These are phyloP conservation scores for Sordaria brevicollis DNA, from an alignment of 495 filamentous ascomycete species.

Conservation along the genomic window DNA sequence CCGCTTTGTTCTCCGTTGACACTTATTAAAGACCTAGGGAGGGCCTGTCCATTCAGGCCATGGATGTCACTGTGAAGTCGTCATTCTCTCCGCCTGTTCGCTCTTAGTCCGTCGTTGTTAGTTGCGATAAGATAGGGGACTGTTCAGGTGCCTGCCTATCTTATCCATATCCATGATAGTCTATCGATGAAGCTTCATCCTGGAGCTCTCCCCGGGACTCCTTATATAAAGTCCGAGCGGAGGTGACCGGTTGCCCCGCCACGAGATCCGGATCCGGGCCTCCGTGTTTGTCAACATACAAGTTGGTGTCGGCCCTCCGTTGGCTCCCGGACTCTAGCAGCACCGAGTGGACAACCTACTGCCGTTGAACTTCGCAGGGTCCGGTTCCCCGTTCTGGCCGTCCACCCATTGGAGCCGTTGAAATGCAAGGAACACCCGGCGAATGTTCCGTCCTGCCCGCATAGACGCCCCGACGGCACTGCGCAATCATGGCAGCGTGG, in stretches of 20 bases:
- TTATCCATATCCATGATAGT: not conserved
- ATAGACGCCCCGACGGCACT: not conserved
- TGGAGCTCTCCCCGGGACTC: not conserved
- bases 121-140: not conserved
- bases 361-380: not conserved
- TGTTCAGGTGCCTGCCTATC: not conserved
- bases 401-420: not conserved
- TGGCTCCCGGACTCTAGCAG: not conserved
- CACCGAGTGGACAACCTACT: not conserved
- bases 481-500: not conserved
- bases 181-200: not conserved
- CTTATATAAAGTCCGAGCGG: not conserved
- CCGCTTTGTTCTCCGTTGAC: not conserved
- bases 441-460: not conserved
- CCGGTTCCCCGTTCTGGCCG: not conserved
- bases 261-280: not conserved
- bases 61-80: not conserved
- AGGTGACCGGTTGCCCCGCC: not conserved
- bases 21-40: not conserved
- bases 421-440: constrained; percentile 3
- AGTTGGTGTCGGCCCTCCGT: not conserved
- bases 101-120: not conserved
- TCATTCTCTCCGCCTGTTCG: not conserved
- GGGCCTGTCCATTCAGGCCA: not conserved
- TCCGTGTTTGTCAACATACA: not conserved